Conservation (phyloP, 352 stramenopile genomes). For the Globisporangium barbulae region DNA sequence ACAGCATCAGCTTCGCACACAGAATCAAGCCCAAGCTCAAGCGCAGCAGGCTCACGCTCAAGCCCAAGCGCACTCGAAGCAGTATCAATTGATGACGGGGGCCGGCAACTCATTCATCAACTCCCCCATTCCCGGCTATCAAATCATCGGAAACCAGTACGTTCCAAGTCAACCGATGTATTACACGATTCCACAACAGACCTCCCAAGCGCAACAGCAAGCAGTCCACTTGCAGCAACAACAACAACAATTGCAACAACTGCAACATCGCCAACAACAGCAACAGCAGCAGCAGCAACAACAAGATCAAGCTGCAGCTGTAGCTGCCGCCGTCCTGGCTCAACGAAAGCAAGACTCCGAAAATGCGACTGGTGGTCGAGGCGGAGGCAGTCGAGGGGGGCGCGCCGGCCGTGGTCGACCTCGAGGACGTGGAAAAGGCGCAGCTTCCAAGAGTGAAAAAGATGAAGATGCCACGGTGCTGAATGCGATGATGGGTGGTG, state of each 20-base stretch:
- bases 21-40: conserved; percentile 23
- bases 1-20: conserved; percentile 16
- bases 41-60: conserved; percentile 24
- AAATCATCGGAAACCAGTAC: conserved; percentile 64
- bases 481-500: conserved; percentile 15
- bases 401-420: conserved; percentile 12
- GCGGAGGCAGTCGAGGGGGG: conserved; percentile 10
- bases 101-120: conserved; percentile 47
- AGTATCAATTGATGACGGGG: conserved; percentile 57
- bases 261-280: conserved; percentile 30
- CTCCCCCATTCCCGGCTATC: conserved; percentile 48
- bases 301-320: conserved; percentile 19
- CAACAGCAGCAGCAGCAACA: conserved; percentile 40
- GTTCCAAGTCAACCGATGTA: conserved; percentile 56
- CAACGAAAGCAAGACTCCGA: conserved; percentile 17
- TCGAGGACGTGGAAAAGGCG: conserved; percentile 13
- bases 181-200: conserved; percentile 45
- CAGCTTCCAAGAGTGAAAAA: conserved; percentile 21
- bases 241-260: conserved; percentile 20
- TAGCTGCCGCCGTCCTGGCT: conserved; percentile 10
- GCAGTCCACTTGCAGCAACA: conserved; percentile 35
- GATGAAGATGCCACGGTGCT: conserved; percentile 18
- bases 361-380: conserved; percentile 2
- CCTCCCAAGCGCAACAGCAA: conserved; percentile 33
- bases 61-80: conserved; percentile 48